Evolutionary conservation across 495 filamentous ascomycete species (phyloP), one percentile per base, ranked within the genome.

Genomic region (Hypomontagnella submonticulosa): DNA sequence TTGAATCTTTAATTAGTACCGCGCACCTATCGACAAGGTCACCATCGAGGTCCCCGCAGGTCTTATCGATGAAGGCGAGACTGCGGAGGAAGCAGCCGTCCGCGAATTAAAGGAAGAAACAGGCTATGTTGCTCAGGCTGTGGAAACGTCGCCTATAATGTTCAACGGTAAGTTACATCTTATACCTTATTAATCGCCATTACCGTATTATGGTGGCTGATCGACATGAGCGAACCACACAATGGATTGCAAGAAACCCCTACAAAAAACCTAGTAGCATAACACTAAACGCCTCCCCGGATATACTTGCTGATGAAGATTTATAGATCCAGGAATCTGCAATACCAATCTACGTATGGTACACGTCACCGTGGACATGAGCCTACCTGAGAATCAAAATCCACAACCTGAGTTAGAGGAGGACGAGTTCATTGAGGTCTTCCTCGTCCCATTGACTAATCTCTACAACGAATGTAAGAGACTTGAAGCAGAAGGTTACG

Each of bases 71-170:
- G 88, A 87, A 6, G 87, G 85, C 27, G 93, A 97, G 74, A 90
- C 86, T 0, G 85, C 89, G 0, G 90, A 93, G 68, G 75, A 90
- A 60, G 90, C 90, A 53, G 93, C 93, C 6, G 82, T 96, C 11
- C 81, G 93, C n/a, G 93, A 97, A 71, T 81, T 99, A 60, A 92
- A 87, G 66, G 95, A 99, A 76, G 95, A 99, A 77, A 97, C 95
- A 0, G 95, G 95, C 4, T 97, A 95, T 73, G 84, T 92, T 30
- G 93, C 90, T 13, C 81, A 86, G 33, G 87, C 84, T 0, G 76
- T 83, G 40, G 82, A 89, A 72, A 85, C 84, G 7, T 91, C 88
- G 56, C 86, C 89, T 27, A 76, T 96, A 15, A 94, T 96, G 91
- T 96, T 89, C 57, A 94, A 95, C 71, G 92, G 90, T 89, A 72